Evolutionary conservation across 2,329 filamentous ascomycete genomes (phyloP).

Genomic region (Ceratocystis huliohia): DNA sequence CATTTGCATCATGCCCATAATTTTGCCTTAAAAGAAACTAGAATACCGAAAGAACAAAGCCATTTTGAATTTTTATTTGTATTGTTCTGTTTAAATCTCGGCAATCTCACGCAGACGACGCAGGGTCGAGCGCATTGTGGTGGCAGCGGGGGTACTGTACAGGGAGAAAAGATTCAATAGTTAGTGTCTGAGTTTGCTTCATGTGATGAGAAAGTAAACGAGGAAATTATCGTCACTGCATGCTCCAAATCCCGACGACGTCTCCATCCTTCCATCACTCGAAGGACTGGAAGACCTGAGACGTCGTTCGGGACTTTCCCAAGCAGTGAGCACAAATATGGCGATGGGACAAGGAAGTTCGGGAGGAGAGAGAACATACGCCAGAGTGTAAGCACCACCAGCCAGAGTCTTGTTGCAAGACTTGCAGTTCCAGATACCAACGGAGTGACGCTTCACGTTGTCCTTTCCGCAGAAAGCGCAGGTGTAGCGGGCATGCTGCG

Average conservation of each 20-base stretch:
- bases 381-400: constrained; percentile 79
- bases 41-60: constrained; percentile 18
- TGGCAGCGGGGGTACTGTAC: constrained; percentile 73
- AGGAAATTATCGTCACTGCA: not conserved
- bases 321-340: not conserved
- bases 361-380: constrained; percentile 52
- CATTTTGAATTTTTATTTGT: constrained; percentile 23
- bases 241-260: not conserved
- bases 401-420: constrained; percentile 80
- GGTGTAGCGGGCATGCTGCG: constrained; percentile 91
- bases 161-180: not conserved
- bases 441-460: constrained; percentile 77
- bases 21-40: constrained; percentile 17
- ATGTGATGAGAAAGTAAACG: not conserved
- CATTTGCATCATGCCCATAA: constrained; percentile 20
- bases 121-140: constrained; percentile 90
- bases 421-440: constrained; percentile 96
- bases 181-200: constrained; percentile 24
- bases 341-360: not conserved
- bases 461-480: constrained; percentile 99
- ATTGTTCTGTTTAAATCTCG: constrained; percentile 58
- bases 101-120: constrained; percentile 94
- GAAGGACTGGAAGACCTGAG: not conserved
- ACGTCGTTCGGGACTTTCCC: not conserved
- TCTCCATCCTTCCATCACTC: no score